Conservation (phyloP, 2,329 filamentous ascomycete genomes). For the Penicillium sumatraense region DNA sequence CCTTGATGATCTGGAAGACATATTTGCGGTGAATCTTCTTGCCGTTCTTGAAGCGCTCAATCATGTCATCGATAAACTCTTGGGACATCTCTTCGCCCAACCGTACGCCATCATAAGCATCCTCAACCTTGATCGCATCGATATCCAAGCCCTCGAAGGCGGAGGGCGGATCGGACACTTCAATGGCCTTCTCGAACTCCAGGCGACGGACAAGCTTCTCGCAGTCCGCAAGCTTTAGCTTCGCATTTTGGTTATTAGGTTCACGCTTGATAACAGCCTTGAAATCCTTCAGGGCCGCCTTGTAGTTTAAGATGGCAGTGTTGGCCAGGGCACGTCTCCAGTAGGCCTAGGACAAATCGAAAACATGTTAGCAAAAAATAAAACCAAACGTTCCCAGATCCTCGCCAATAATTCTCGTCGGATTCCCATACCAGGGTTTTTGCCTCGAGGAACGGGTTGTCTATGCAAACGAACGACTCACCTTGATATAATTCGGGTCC, state of each 20-base stretch:
- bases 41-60: slow-evolving; percentile 89
- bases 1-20: slow-evolving; percentile 92
- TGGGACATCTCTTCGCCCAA: slow-evolving; percentile 85
- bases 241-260: slow-evolving; percentile 86
- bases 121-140: slow-evolving; percentile 80
- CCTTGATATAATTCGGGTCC: slow-evolving; percentile 87
- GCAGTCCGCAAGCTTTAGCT: slow-evolving; percentile 87
- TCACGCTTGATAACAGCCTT: slow-evolving; percentile 86
- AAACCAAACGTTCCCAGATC: not conserved
- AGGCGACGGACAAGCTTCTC: slow-evolving; percentile 91
- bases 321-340: slow-evolving; percentile 92
- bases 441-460: not conserved
- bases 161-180: slow-evolving; percentile 88
- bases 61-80: slow-evolving; percentile 98
- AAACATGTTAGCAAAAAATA: slow-evolving; percentile 1
- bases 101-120: slow-evolving; percentile 80
- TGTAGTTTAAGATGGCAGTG: slow-evolving; percentile 85
- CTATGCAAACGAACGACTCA: slow-evolving; percentile 43
- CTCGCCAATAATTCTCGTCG: not conserved
- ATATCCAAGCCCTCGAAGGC: slow-evolving; percentile 89
- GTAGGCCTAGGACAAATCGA: slow-evolving; percentile 69
- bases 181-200: slow-evolving; percentile 93
- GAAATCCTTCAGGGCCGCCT: slow-evolving; percentile 90
- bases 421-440: too few relatives aligned
- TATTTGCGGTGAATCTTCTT: slow-evolving; percentile 97